A percentile compares a stretch with the other conserved stretches of the same genome.
Conservation (phyloP, 441 rosid species). For the Lepidium campestre region DNA sequence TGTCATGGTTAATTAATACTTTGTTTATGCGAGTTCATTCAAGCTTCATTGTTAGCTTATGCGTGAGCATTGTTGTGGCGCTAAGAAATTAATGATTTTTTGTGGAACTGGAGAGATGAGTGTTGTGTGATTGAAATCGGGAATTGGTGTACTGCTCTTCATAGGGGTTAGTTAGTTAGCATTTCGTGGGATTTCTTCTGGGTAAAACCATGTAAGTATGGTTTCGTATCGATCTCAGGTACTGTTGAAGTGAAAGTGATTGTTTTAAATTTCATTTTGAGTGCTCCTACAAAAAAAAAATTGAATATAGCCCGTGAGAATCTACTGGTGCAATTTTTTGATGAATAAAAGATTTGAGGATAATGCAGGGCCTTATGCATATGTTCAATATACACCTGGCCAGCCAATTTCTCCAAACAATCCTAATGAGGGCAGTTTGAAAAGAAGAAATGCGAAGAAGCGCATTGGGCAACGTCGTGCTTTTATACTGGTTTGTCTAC, state of each 20-base stretch:
- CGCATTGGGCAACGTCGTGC: conserved; percentile 56
- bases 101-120: not conserved
- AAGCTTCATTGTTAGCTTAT: not conserved
- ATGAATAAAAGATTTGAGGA: conserved; percentile 2
- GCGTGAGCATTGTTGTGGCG: not conserved
- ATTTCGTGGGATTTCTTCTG: not conserved
- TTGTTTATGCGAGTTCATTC: not conserved
- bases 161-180: not conserved
- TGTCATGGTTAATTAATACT: not conserved
- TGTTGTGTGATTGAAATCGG: not conserved
- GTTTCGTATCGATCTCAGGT: not conserved
- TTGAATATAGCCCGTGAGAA: not conserved
- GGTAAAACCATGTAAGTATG: not conserved
- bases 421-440: conserved; percentile 81
- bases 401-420: conserved; percentile 66
- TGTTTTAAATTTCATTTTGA: not conserved
- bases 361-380: conserved; percentile 79
- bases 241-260: not conserved
- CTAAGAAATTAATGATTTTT: conserved; percentile 4
- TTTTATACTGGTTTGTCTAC: conserved; percentile 53
- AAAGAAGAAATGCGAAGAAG: conserved; percentile 79
- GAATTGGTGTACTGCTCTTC: not conserved
- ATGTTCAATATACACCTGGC: conserved; percentile 69
- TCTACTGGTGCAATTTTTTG: not conserved
- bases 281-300: not conserved